Base-by-base conservation (phyloP, 2,329 filamentous ascomycete genomes). In the Epicoccum sorghinum region DNA sequence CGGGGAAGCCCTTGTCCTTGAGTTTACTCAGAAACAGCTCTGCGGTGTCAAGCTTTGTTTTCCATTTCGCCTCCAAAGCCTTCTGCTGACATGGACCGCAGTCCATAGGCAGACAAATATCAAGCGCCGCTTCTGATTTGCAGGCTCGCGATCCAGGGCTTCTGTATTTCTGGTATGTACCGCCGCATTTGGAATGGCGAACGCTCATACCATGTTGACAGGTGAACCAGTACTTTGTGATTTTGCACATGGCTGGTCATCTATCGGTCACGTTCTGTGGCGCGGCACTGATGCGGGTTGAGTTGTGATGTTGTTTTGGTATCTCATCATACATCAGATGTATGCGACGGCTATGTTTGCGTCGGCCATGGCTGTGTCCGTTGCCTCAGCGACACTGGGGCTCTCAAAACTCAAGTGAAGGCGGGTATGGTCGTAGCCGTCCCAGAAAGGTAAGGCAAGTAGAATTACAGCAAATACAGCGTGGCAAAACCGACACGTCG, bases 201-300 rank as follows among this genome's bases (percentile, higher is more conserved):
- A 70, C 58, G 18, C 50, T 47, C 47, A 67, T 37, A 7, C 53
- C 54, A 56, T 77, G 75, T 0, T 60, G 55, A 60, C 76, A 78
- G 7, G 54, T 49, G 48, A 74, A 76, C 4, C 38, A 52, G 39
- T 72, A 68, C 8, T 57, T 60, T 10, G 70, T 57, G 24, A 69
- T 62, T 38, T 75, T 76, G 67, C 76, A 78, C 76, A 78, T 78
- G 22, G 9, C 14, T 13, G 32, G 3, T 3, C 12, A 18, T 18
- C 18, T 18, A 18, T 18, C 18, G 18, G 18, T 18, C 18, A 18
- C 18, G 18, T 18, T 18, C 18, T 18, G 1, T 18, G 18, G 18
- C 18, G 18, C 18, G 18, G 18, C 18, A 18, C 18, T 18, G 18
- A 18, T 18, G 18, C 18, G 18, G 18, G 18, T 18, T 18, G 18